Percentiles rank a stretch among this genome's conserved stretches.
Conservation (phyloP, 306 rosid species). For the Crotalaria pallida region DNA sequence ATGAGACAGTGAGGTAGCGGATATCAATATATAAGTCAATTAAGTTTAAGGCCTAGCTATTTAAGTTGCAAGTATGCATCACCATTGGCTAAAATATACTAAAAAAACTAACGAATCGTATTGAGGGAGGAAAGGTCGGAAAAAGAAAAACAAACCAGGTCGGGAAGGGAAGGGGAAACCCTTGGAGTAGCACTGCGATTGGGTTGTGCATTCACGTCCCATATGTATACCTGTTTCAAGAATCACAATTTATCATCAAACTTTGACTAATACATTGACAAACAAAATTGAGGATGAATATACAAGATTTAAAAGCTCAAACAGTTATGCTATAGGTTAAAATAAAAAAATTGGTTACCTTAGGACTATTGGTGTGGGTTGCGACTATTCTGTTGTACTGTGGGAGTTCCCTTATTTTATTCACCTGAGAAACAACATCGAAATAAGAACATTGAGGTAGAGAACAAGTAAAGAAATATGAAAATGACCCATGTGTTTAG, state of each 20-base stretch:
- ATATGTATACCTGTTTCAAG: slow-evolving; percentile 65
- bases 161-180: slow-evolving; percentile 80
- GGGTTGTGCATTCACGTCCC: slow-evolving; percentile 92
- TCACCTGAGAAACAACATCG: slow-evolving; percentile 36
- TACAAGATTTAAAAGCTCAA: neutral
- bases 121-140: neutral
- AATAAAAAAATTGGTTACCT: neutral
- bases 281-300: neutral
- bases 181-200: slow-evolving; percentile 80
- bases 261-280: neutral
- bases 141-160: slow-evolving; percentile 57
- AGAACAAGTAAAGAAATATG: too few species aligned
- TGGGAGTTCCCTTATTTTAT: too few species aligned
- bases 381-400: too few species aligned
- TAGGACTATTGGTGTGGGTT: too few species aligned
- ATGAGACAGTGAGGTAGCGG: too few species aligned
- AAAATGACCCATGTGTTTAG: too few species aligned
- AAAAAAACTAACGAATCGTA: neutral
- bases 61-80: too few species aligned
- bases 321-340: too few species aligned
- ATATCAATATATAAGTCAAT: too few species aligned
- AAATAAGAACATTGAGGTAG: neutral
- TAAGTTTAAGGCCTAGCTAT: too few species aligned
- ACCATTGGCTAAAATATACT: neutral
- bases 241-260: neutral